phyloP scores from a whole-genome alignment of 352 stramenopile species.

The Ophiocytium majus region DNA sequence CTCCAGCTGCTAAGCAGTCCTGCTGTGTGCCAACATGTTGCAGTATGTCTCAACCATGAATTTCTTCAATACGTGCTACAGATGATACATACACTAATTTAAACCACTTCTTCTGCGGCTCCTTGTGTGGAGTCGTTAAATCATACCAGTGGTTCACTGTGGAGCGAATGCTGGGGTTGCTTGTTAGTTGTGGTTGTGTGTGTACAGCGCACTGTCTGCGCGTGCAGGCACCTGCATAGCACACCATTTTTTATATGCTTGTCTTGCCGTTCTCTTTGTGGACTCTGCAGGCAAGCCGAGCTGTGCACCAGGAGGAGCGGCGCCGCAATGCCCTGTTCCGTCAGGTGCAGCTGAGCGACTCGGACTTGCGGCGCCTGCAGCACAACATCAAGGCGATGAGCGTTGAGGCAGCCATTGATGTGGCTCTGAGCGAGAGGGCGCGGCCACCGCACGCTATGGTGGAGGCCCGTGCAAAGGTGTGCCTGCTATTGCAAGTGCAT shows the following conservation, averaged over 20 bases:
- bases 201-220: neutral
- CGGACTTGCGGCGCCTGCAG: neutral
- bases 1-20: too few relatives aligned
- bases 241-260: too few relatives aligned
- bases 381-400: neutral
- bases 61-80: neutral
- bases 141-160: too few relatives aligned
- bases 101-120: too few relatives aligned
- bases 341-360: neutral
- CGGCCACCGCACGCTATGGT: neutral
- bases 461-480: too few relatives aligned
- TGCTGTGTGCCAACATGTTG: neutral
- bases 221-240: neutral
- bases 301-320: neutral
- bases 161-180: neutral
- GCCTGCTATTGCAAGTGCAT: neutral
- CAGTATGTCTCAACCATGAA: neutral
- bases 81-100: neutral
- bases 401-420: neutral
- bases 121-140: too few relatives aligned
- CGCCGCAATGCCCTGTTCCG: neutral
- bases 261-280: neutral
- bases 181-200: neutral
- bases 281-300: neutral
- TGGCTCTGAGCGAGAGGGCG: too few relatives aligned